Evolutionary conservation across 139 green algal genomes (phyloP), one percentile per base, ranked within the genome.

Genomic region (Pleodorina starrii): DNA sequence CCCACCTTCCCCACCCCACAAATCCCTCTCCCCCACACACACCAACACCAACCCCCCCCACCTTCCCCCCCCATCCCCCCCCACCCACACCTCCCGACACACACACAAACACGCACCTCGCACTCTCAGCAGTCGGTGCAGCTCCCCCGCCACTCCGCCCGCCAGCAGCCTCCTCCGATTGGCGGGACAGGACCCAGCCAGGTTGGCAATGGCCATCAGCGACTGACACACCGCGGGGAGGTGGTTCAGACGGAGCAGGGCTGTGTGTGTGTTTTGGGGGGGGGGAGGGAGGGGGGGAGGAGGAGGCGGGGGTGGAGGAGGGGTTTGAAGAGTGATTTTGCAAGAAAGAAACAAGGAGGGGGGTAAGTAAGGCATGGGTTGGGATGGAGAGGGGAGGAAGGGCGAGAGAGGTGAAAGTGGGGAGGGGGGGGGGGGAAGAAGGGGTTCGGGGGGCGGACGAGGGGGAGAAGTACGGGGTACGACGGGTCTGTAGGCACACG

Each of bases 41-140:
- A n/a, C n/a, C n/a, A n/a, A n/a, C n/a, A n/a, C n/a, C n/a, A n/a
- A n/a, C n/a, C n/a, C n/a, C n/a, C n/a, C n/a, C n/a, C n/a, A n/a
- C n/a, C n/a, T n/a, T n/a, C n/a, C n/a, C n/a, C n/a, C n/a, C n/a
- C n/a, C n/a, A n/a, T n/a, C n/a, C n/a, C n/a, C n/a, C n/a, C n/a
- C n/a, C n/a, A n/a, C n/a, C n/a, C n/a, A n/a, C n/a, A n/a, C 50
- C 50, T 60, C 50, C 50, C 14, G 50, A 60, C 50, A 14, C 54
- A 66, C 54, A 66, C 54, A 66, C 54, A 66, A 9, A 66, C 29
- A 32, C 75, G 5, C 48, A 83, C 75, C 75, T n/a, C 75, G 32
- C n/a, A 83, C 75, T 35, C 75, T 43, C 48, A 83, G 75, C 25
- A 83, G 44, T 7, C 75, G 46, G 36, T 83, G 75, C 75, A 83